A percentile compares a stretch with the other conserved stretches of the same genome.
These are phyloP conservation scores for Triticum monococcum DNA, from an alignment of 176 grass and related monocot species.

Conservation along the genomic window DNA sequence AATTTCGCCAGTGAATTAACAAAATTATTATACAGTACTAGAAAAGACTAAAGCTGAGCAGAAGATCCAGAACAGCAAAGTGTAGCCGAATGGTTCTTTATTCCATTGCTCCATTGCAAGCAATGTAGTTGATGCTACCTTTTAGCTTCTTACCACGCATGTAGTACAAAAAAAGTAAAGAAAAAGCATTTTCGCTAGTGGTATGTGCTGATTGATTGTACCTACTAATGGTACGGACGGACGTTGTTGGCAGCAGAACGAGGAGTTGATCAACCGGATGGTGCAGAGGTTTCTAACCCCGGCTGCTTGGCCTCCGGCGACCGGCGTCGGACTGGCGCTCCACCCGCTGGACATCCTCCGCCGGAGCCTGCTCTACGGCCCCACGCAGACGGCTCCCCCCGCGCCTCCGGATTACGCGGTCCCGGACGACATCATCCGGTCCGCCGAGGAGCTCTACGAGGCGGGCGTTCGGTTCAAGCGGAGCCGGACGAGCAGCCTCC, in stretches of 20 bases:
- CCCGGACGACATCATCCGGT: conserved; percentile 52
- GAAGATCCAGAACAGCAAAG: not conserved
- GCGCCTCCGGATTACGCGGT: not conserved
- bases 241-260: conserved; percentile 32
- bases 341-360: conserved; percentile 69
- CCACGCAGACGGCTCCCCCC: not conserved
- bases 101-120: not conserved
- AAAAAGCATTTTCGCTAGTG: not conserved
- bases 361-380: conserved; percentile 37
- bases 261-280: conserved; percentile 55
- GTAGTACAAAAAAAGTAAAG: not conserved
- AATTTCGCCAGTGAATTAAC: not conserved
- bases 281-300: conserved; percentile 42
- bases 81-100: conserved; percentile 34
- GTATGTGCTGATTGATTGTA: not conserved
- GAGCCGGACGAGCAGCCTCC: conserved; percentile 44
- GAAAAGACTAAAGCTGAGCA: not conserved
- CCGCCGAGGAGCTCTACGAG: conserved; percentile 70
- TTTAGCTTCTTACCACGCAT: not conserved
- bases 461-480: conserved; percentile 62
- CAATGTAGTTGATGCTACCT: not conserved
- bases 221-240: not conserved
- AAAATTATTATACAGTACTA: not conserved
- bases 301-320: not conserved
- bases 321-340: conserved; percentile 34